Percentiles rank a stretch among this genome's conserved stretches.
These are phyloP conservation scores for Benincasa hispida DNA, from an alignment of 306 rosid species.

Conservation along the genomic window DNA sequence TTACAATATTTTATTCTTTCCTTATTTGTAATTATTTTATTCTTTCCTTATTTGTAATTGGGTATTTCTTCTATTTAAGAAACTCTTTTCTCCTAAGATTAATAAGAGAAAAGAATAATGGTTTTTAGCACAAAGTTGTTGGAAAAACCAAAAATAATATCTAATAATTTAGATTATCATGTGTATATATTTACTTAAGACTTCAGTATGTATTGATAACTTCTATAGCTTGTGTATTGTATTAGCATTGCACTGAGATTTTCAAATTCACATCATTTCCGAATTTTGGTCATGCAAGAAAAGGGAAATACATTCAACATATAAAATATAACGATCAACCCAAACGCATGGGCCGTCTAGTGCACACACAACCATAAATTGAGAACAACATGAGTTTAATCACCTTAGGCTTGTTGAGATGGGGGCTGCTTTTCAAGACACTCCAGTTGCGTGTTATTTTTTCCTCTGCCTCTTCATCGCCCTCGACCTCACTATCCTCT, in stretches of 20 bases:
- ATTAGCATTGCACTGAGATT: background rate
- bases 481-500: conserved; percentile 63
- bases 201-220: background rate
- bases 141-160: background rate
- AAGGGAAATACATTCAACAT: background rate
- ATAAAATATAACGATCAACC: background rate
- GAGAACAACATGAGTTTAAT: background rate
- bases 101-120: too few species aligned
- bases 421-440: conserved; percentile 66
- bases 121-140: too few species aligned
- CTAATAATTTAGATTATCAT: background rate
- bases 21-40: too few species aligned
- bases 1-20: too few species aligned
- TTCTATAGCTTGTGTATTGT: background rate
- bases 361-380: background rate
- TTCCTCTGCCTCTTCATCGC: conserved; percentile 34
- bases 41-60: too few species aligned
- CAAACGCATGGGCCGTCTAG: background rate
- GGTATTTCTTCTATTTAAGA: too few species aligned
- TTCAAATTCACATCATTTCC: background rate
- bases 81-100: too few species aligned
- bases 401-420: conserved; percentile 72
- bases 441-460: conserved; percentile 85
- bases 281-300: background rate
- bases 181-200: background rate